Base-by-base conservation (phyloP, 495 filamentous ascomycete genomes). In the Tuber brumale region DNA sequence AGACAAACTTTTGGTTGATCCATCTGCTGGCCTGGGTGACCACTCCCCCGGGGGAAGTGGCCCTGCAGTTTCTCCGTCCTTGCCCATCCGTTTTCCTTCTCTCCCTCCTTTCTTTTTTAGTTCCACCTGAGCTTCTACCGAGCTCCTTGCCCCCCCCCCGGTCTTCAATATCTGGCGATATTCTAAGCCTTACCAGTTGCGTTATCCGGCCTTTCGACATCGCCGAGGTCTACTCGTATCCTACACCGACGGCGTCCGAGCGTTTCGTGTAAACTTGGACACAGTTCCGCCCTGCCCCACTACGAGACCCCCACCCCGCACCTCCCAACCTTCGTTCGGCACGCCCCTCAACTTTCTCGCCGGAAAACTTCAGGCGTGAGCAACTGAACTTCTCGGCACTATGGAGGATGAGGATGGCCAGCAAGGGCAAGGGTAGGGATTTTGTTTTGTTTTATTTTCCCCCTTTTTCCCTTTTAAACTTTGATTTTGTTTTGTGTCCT, bases 391-490 rank as follows among this genome's bases (percentile, higher is more conserved):
- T 5, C 57, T 66, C 57, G 14, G 27, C 57, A 31, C 57, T 18
- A 66, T 66, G 57, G 57, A 66, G 57, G 57, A 66, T 66, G 57
- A 66, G 27, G n/a, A 66, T 66, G 57, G 57, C 57, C 57, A 66
- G 27, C 57, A 66, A 35, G 57, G 57, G 57, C 57, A 66, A 66
- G 57, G 57, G 57, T 66, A 18, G 12, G 57, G 57, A 66, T 57
- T 27, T 27, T 66, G 27, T 16, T 66, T 66, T 35, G 14, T 61
- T 14, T 31, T 31, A 16, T 31, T 31, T 23, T 78, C 31, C 27
- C 37, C 35, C 16, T 51, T 71, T 16, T 42, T 31, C 44, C 37
- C 1, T 79, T 79, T 78, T 48, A 31, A 27, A 39, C 69, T 41
- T 44, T 16, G 37, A 39, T 39, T 39, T 10, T 10, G 41, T 42